Conservation (phyloP, 2,329 filamentous ascomycete species). For the Aspergillus jensenii region DNA sequence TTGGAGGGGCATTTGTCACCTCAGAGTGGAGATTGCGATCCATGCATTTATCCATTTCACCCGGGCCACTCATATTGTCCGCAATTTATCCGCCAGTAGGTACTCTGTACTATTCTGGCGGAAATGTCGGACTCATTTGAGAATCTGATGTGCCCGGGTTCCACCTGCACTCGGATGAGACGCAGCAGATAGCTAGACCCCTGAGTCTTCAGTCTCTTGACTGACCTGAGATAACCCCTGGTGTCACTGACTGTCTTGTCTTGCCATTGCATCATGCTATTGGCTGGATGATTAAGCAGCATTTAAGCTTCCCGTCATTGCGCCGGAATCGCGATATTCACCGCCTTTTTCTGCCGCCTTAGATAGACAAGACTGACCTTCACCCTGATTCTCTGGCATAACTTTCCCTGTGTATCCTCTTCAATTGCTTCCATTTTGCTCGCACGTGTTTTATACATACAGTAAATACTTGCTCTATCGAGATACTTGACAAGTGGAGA, state of each 20-base stretch:
- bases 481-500: neutral
- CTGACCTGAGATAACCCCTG: too few species aligned
- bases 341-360: conserved; percentile 12
- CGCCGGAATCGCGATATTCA: neutral
- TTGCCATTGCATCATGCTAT: too few species aligned
- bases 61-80: conserved; percentile 9
- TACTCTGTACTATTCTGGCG: too few species aligned
- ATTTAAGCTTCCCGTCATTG: too few species aligned
- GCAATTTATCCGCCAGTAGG: neutral
- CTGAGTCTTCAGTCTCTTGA: neutral
- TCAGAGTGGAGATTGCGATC: conserved; percentile 9
- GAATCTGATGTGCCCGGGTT: too few species aligned
- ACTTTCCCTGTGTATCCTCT: neutral
- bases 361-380: too few species aligned
- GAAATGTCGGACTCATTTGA: too few species aligned
- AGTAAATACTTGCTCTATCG: neutral
- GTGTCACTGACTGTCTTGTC: too few species aligned
- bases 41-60: neutral
- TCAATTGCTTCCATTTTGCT: neutral
- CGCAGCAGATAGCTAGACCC: neutral
- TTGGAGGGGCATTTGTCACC: conserved; percentile 17
- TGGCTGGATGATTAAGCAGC: too few species aligned
- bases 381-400: neutral
- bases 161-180: too few species aligned
- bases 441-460: neutral